Base-by-base conservation (phyloP, 2,329 filamentous ascomycete species). In the Ophiostoma piceae region DNA sequence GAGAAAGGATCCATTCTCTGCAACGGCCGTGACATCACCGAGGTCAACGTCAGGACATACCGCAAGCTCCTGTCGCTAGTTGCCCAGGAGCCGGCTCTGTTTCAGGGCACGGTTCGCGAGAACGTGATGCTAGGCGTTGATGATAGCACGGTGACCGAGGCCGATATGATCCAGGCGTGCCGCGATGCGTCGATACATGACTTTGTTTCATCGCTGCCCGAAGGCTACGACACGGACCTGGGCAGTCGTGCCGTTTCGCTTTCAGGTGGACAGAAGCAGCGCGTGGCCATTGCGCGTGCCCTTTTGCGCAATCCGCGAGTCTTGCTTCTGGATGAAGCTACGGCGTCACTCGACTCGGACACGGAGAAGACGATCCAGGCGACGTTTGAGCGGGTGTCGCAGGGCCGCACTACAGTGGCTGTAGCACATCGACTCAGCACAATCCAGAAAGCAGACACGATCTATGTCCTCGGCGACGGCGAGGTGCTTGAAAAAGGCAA, bases 241-340 rank as follows among this genome's bases (percentile, higher is more conserved):
- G 90, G 90, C 43, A 87, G 87, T 69, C 84, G 85, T 66, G 90
- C 90, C 19, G 85, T 89, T 0, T 85, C 84, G 0, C 80, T 97
- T 14, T 94, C 90, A 1, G 94, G 94, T 69, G 94, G 94, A 0
- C 94, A 98, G 79, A 82, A 82, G 8, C 85, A 88, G 74, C 80
- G 85, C 1, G 76, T 88, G 19, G 81, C 83, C 9, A 86, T 87
- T 67, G 86, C 86, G 0, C 79, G 86, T 4, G 85, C 86, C 0
- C 77, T 87, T 0, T 79, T 85, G 0, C 78, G 85, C 1, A 78
- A 83, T 29, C 85, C 85, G 0, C 79, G 82, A 47, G 78, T 88
- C 0, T 75, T 87, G 11, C 79, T 88, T 6, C 78, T 88, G 2
- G 86, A 88, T 74, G 86, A 88, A 77, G 85, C 85, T 11, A 88